Evolutionary conservation across 768 basidiomycete genomes (phyloP).

Genomic region (Collybia nuda): DNA sequence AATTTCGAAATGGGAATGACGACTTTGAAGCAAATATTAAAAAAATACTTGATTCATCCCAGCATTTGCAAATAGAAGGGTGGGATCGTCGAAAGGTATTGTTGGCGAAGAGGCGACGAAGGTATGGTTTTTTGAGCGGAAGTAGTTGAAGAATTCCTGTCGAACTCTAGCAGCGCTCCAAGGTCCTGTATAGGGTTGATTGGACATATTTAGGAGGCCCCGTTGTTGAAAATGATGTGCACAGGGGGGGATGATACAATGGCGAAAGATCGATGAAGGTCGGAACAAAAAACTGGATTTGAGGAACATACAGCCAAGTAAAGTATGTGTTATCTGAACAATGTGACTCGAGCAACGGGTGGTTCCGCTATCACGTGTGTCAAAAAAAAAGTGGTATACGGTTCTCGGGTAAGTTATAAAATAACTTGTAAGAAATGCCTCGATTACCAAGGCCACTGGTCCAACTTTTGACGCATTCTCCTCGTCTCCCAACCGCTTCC

Average conservation of each 20-base stretch:
- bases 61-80: constrained; percentile 96
- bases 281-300: constrained; percentile 20
- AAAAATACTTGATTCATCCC: constrained; percentile 86
- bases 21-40: neutral
- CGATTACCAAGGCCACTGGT: constrained; percentile 40
- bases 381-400: constrained; percentile 1
- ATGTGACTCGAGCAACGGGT: constrained; percentile 18
- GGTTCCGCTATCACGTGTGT: constrained; percentile 18
- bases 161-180: constrained; percentile 88
- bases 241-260: neutral
- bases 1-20: neutral
- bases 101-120: constrained; percentile 91
- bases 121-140: constrained; percentile 75
- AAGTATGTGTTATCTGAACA: constrained; percentile 9
- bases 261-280: constrained; percentile 22
- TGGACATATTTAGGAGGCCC: constrained; percentile 33
- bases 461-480: constrained; percentile 33
- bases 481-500: constrained; percentile 23
- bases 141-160: constrained; percentile 89
- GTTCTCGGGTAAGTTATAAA: neutral
- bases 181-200: constrained; percentile 35
- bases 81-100: constrained; percentile 97
- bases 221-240: neutral
- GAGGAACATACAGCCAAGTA: constrained; percentile 17
- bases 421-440: constrained; percentile 30